phyloP scores from a whole-genome alignment of 192 early-diverging fungal genomes.

The Coemansia sp. region DNA sequence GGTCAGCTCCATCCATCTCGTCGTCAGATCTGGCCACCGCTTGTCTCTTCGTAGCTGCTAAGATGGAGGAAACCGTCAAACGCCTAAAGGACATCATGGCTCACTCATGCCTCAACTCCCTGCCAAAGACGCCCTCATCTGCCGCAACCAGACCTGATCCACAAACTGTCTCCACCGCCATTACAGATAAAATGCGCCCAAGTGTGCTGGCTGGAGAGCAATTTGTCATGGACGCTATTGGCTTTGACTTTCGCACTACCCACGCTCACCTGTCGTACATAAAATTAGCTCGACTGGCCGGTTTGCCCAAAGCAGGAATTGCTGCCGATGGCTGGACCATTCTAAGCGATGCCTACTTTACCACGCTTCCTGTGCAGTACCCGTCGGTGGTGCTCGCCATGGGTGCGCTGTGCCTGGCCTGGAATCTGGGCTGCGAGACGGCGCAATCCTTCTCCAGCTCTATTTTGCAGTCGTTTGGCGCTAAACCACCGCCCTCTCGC shows the following conservation, averaged over 20 bases:
- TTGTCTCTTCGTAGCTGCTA: constrained; percentile 76
- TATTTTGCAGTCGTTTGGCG: background rate
- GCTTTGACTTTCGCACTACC: constrained; percentile 75
- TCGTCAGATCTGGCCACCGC: constrained; percentile 54
- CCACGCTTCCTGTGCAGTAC: constrained; percentile 47
- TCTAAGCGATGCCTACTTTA: constrained; percentile 43
- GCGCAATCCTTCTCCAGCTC: background rate
- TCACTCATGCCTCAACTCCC: constrained; percentile 44
- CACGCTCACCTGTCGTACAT: constrained; percentile 68
- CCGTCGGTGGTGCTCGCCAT: constrained; percentile 37
- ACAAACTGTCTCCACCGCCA: constrained; percentile 40
- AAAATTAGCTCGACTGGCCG: constrained; percentile 65
- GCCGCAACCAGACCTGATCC: constrained; percentile 7
- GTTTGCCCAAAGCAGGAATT: constrained; percentile 25
- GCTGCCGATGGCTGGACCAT: constrained; percentile 40
- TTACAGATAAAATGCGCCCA: constrained; percentile 63
- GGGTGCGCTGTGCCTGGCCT: constrained; percentile 42
- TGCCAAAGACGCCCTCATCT: constrained; percentile 2
- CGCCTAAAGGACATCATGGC: constrained; percentile 76
- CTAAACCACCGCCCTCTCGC: background rate
- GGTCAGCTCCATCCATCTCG: constrained; percentile 7
- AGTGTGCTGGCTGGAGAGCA: constrained; percentile 65
- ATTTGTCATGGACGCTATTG: constrained; percentile 69
- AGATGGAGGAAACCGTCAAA: constrained; percentile 85
- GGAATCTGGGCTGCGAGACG: constrained; percentile 28